Evolutionary conservation across 192 early-diverging fungal species (phyloP).

Genomic region (Neocallimastix lanati): DNA sequence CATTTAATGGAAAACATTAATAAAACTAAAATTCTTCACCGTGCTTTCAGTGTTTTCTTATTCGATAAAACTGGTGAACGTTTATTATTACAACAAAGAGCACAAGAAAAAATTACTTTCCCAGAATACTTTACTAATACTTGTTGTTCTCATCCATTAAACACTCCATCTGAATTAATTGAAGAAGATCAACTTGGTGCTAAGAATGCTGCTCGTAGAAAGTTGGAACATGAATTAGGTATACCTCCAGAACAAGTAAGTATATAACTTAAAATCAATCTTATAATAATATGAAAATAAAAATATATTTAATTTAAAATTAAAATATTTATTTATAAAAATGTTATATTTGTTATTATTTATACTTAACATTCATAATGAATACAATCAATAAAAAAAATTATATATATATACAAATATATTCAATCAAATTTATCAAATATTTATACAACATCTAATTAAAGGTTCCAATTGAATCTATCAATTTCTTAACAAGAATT

Average conservation of each 20-base stretch:
- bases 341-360: neutral
- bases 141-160: slow-evolving; percentile 94
- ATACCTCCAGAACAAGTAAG: slow-evolving; percentile 24
- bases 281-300: no score
- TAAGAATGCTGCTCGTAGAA: slow-evolving; percentile 74
- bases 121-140: slow-evolving; percentile 94
- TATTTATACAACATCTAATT: no score
- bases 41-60: slow-evolving; percentile 90
- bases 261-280: no score
- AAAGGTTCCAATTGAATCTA: slow-evolving; percentile 63
- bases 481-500: slow-evolving; percentile 82
- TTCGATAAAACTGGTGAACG: slow-evolving; percentile 75
- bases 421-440: no score
- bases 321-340: no score
- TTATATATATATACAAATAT: no score
- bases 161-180: slow-evolving; percentile 52
- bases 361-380: no score
- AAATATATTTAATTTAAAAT: no score
- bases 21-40: slow-evolving; percentile 63
- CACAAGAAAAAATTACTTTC: slow-evolving; percentile 95
- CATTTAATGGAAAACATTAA: slow-evolving; percentile 91
- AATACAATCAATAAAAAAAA: no score
- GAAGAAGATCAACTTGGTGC: slow-evolving; percentile 66
- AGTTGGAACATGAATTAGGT: slow-evolving; percentile 89
- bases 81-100: slow-evolving; percentile 76